Base-by-base conservation (phyloP, 1,284 basidiomycete species). In the Malassezia brasiliensis region DNA sequence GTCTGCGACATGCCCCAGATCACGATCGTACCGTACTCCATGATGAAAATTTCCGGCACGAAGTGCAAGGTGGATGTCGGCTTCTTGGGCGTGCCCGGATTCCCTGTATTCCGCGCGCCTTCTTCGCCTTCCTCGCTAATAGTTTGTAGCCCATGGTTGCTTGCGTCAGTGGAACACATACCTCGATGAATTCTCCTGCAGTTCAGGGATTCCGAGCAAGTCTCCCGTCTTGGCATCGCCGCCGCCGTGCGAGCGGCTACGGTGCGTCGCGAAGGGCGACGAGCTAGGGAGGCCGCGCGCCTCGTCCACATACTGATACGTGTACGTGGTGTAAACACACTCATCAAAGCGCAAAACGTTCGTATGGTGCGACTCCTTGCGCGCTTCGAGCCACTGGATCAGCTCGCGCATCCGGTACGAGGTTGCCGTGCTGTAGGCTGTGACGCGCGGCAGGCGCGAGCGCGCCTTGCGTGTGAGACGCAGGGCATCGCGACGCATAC, bases 1-100 rank as follows among this genome's bases (percentile, higher is more conserved):
- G 82, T 79, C 71, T 91, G 85, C 11, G 88, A 86, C 90, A 96
- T 96, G 25, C 90, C 90, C 91, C 90, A 96, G 50, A 94, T 87
- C 20, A 96, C 90, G 34, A 94, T 86, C 1, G 85, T 87, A 17
- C 90, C 90, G 75, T 94, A 96, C 63, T 86, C 83, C 77, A 96
- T 96, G 62, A 94, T 78, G 76, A 93, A 96, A 10, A 74, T 59
- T 53, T 74, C 72, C 5, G 72, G 72, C 1, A 67, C 50, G 5
- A 35, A 31, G 2, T 30, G 42, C 38, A 37, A n/a, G 7, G 34
- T 10, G 9, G 44, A 62, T 50, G 45, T 60, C 63, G 25, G 66
- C 59, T 36, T 70, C 63, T 1, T 59, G 50, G 47, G 68, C 63
- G 8, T 63, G 52, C 54, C 9, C 50, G 45, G 6, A 48, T 44